Percentiles rank a stretch among this genome's conserved stretches.
phyloP scores from a whole-genome alignment of 176 grass and related monocot species.

The Eleusine indica region DNA sequence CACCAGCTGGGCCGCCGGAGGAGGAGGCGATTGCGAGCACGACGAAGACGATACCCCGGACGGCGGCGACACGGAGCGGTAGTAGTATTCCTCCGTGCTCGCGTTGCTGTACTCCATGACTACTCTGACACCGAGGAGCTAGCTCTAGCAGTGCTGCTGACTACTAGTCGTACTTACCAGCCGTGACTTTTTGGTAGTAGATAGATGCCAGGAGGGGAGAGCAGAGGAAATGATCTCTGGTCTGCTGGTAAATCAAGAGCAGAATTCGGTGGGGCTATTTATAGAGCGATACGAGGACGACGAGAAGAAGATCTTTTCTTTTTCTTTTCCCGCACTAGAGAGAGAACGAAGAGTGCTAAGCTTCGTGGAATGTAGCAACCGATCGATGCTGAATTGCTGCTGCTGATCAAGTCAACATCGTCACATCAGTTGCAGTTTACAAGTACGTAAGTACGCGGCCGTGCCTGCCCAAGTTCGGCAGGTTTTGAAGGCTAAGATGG shows the following conservation, averaged over 20 bases:
- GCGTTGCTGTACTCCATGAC: conserved; percentile 46
- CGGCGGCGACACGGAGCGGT: conserved; percentile 44
- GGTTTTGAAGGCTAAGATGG: conserved; percentile 32
- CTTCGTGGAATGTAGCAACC: conserved; percentile 22
- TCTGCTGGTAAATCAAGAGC: conserved; percentile 11
- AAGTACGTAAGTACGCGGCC: conserved; percentile 1
- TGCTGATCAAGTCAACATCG: conserved; percentile 11
- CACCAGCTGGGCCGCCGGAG: neutral
- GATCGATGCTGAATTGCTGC: neutral
- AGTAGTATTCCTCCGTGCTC: conserved; percentile 6
- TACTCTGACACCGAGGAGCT: neutral
- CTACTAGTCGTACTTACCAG: too few relatives aligned
- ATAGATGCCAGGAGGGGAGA: neutral
- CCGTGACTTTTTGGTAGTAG: neutral
- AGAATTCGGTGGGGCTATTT: neutral
- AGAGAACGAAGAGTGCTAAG: neutral
- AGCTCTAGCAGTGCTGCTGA: neutral
- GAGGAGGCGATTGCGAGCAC: conserved; percentile 33
- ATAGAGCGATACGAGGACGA: conserved; percentile 21
- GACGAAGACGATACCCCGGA: conserved; percentile 43
- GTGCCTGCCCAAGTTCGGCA: conserved; percentile 52
- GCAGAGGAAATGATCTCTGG: neutral
- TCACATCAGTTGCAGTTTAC: conserved; percentile 15
- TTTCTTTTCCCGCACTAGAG: neutral
- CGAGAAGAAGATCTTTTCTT: conserved; percentile 28